A percentile compares a stretch with the other conserved stretches of the same genome.
phyloP scores from a whole-genome alignment of 1,284 basidiomycete genomes.

The Mycena citricolor region DNA sequence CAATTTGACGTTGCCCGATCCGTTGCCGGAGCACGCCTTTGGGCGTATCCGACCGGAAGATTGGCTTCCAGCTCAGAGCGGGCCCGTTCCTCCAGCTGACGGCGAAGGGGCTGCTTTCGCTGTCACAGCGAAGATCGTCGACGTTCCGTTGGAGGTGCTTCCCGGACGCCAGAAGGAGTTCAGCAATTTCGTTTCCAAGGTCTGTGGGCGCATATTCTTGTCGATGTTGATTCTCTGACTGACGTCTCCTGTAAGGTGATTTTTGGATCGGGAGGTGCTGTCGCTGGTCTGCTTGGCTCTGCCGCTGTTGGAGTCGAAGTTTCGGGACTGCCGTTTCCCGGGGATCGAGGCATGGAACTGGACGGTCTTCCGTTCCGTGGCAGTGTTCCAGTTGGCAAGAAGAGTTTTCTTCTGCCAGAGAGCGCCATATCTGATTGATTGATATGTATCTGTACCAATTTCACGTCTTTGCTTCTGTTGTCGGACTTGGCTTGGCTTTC shows the following conservation, averaged over 20 bases:
- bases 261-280: constrained; percentile 58
- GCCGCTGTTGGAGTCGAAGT: constrained; percentile 62
- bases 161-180: constrained; percentile 74
- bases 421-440: no score
- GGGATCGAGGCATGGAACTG: constrained; percentile 53
- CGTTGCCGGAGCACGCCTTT: constrained; percentile 68
- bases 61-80: constrained; percentile 61
- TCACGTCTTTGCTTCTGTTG: no score
- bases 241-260: constrained; percentile 51
- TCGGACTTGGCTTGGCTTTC: no score
- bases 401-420: no score
- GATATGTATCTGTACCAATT: no score
- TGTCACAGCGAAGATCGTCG: constrained; percentile 61
- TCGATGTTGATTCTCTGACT: constrained; percentile 2
- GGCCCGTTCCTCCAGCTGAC: constrained; percentile 36
- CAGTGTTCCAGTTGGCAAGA: constrained; percentile 64
- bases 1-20: constrained; percentile 50
- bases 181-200: constrained; percentile 72
- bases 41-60: constrained; percentile 67
- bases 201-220: constrained; percentile 29
- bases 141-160: constrained; percentile 72
- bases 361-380: constrained; percentile 66
- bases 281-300: constrained; percentile 67
- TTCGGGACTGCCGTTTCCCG: constrained; percentile 57
- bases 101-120: constrained; percentile 54